These are phyloP conservation scores for Trichoderma sp. DNA, from an alignment of 2,329 filamentous ascomycete species.

Conservation along the genomic window DNA sequence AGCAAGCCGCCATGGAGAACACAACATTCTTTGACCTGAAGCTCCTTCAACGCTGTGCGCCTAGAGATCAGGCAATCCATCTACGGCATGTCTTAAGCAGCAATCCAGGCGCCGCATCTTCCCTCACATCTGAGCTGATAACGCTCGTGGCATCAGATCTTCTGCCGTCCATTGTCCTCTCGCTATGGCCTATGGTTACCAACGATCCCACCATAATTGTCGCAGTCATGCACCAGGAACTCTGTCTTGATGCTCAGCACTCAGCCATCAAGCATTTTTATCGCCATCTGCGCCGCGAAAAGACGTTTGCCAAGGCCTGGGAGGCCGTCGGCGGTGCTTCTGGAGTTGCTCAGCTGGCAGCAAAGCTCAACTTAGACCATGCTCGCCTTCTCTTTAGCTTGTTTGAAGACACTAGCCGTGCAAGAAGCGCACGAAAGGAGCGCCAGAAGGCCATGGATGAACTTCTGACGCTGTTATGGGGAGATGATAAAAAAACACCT, in stretches of 20 bases:
- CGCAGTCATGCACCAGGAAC: conserved; percentile 1
- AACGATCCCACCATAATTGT: not conserved
- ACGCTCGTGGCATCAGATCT: conserved; percentile 5
- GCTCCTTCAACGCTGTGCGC: conserved; percentile 4
- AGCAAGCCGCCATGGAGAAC: not conserved
- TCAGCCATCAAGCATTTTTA: conserved; percentile 2
- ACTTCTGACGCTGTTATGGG: conserved; percentile 21
- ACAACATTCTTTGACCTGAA: not conserved
- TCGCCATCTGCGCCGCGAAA: conserved; percentile 13
- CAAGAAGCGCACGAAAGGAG: not conserved
- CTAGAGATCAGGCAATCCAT: conserved; percentile 1
- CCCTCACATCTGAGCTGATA: conserved; percentile 17
- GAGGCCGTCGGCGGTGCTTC: conserved; percentile 1
- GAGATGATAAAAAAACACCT: not conserved
- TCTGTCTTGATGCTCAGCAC: not conserved
- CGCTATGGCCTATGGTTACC: conserved; percentile 2
- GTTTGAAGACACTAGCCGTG: not conserved
- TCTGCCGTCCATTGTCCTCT: conserved; percentile 8
- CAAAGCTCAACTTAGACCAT: conserved; percentile 7
- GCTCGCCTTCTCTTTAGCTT: not conserved
- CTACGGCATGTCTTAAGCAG: not conserved
- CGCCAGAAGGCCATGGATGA: conserved; percentile 1
- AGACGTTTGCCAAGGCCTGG: conserved; percentile 19
- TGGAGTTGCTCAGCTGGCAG: conserved; percentile 14
- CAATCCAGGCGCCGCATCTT: not conserved